Base-by-base conservation (phyloP, 1,139 yeast species). In the Yamadazyma kanchanaburiensis region DNA sequence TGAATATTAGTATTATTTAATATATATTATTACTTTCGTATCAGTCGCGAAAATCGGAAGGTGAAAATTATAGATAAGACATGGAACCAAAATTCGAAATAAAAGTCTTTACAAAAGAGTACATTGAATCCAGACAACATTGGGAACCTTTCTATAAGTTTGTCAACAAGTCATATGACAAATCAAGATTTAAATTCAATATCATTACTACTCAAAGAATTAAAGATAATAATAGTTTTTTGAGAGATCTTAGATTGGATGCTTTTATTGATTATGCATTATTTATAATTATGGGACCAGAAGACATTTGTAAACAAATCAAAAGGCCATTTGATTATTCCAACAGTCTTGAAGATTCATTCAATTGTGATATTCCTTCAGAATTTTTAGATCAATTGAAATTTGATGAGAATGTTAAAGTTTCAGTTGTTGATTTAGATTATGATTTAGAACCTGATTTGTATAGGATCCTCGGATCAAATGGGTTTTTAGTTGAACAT, bases 151-250 rank as follows among this genome's bases (percentile, higher is more conserved):
- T 23, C 14, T 28, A 22, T 15, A 20, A 13, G 18, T 29, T 41
- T n/a, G 43, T 65, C 37, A 78, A 77, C 46, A 59, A 59, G 30
- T 75, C 77, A 0, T 77, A 77, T 42, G 59, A 65, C 35, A 65
- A 69, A 35, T 64, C 68, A 4, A 56, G 70, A 31, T 55, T 40
- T 45, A 64, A 61, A 39, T 77, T 53, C 44, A 57, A 60, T 2
- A 49, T 74, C 3, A 66, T 78, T 10, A 41, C 45, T 5, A 55
- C 73, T 0, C 51, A 64, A 2, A 54, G 86, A 34, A 58, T 77
- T 25, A 60, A 61, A 30, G 26, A 44, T 16, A 37, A 43, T 0
- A 42, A 42, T 0, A 34, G 54, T 1, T 49, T 76, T 17, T 30
- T 56, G 9, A 37, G 42, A 14, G 62, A 52, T n/a, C 47, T 57